Evolutionary conservation across 805 yeast genomes (phyloP).

Genomic region (Pichia rugopelliculosa): DNA sequence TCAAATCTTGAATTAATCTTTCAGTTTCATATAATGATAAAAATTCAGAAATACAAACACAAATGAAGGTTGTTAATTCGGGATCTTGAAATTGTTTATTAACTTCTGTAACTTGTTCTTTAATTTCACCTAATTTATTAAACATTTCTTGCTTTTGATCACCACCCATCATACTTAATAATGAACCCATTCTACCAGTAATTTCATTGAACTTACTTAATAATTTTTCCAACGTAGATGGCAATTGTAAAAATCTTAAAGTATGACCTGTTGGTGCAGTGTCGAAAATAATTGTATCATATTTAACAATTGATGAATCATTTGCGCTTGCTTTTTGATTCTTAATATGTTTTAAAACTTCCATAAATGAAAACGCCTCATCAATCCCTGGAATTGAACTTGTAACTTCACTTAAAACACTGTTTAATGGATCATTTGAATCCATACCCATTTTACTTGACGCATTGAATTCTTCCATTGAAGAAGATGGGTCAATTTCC

Average conservation of each 20-base stretch:
- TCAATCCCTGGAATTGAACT: conserved; percentile 97
- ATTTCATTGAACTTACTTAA: conserved; percentile 82
- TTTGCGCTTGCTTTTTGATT: conserved; percentile 40
- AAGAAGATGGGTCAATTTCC: conserved; percentile 97
- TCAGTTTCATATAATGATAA: conserved; percentile 94
- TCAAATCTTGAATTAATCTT: conserved; percentile 93
- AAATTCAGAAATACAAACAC: conserved; percentile 97
- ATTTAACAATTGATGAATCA: conserved; percentile 35
- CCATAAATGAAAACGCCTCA: conserved; percentile 96
- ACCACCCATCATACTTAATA: conserved; percentile 74
- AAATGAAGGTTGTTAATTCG: conserved; percentile 88
- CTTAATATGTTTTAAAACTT: conserved; percentile 93
- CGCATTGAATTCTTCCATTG: conserved; percentile 71
- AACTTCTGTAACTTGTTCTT: conserved; percentile 76
- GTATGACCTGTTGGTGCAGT: conserved; percentile 99
- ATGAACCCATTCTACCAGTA: conserved; percentile 82
- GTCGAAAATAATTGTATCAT: conserved; percentile 89
- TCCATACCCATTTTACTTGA: conserved; percentile 33
- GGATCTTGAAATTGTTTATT: conserved; percentile 95
- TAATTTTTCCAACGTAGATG: conserved; percentile 83
- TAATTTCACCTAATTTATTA: conserved; percentile 70
- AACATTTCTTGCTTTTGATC: conserved; percentile 61
- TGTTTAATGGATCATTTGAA: conserved; percentile 55
- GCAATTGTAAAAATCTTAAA: conserved; percentile 86
- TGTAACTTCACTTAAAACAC: conserved; percentile 83